These are phyloP conservation scores for Gnaphalium uliginosum DNA, from an alignment of 129 eudicot species.

Conservation along the genomic window DNA sequence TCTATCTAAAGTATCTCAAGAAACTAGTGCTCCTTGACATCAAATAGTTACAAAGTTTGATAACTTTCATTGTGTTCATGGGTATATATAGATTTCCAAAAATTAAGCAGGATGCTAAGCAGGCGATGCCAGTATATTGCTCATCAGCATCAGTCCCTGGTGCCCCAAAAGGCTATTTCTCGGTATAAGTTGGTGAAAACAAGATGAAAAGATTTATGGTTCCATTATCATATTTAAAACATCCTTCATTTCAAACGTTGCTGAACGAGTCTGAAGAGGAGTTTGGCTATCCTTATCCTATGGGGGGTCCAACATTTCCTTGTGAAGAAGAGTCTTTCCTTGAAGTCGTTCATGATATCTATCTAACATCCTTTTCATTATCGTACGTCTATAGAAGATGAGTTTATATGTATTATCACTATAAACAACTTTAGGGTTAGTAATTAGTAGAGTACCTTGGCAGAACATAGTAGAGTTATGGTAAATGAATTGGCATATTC, in stretches of 20 bases:
- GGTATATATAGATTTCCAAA: not conserved
- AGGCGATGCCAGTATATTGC: not conserved
- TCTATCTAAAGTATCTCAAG: not conserved
- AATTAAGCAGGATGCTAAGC: constrained; percentile 6
- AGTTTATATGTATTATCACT: not conserved
- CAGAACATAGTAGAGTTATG: too few relatives aligned
- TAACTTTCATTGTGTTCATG: not conserved
- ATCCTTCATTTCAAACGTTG: constrained; percentile 18
- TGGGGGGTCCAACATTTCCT: constrained; percentile 30
- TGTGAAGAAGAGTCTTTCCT: constrained; percentile 34
- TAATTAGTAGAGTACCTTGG: too few relatives aligned
- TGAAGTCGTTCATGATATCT: not conserved
- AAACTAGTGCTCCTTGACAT: not conserved
- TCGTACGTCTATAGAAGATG: not conserved
- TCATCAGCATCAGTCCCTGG: not conserved
- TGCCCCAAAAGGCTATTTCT: constrained; percentile 9
- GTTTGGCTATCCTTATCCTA: constrained; percentile 25
- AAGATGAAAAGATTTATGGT: constrained; percentile 25
- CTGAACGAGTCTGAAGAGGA: constrained; percentile 15
- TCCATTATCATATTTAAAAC: constrained; percentile 21
- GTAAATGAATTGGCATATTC: too few relatives aligned
- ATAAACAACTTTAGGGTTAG: not conserved
- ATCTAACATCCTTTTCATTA: not conserved
- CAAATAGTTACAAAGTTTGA: not conserved
- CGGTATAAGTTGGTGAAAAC: constrained; percentile 23